Evolutionary conservation across 208 protist species (phyloP).

Genomic region (Crithidia fasciculata): DNA sequence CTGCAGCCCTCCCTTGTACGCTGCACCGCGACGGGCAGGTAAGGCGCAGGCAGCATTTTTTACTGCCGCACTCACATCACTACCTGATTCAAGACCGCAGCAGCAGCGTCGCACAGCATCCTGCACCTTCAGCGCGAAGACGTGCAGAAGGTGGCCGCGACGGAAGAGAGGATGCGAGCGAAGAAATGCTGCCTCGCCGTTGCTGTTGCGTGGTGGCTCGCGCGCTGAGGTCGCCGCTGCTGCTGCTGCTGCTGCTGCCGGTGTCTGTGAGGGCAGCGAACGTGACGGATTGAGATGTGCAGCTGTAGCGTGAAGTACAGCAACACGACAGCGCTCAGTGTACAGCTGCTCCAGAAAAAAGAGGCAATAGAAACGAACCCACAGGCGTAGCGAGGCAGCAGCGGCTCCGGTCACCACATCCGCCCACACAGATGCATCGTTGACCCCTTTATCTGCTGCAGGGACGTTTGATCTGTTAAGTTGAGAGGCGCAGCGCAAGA

Average conservation of each 20-base stretch:
- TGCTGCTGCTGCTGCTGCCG: too few relatives aligned
- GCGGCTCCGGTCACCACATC: neutral
- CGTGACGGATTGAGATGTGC: neutral
- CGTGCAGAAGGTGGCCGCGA: constrained; percentile 5
- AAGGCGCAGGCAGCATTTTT: too few relatives aligned
- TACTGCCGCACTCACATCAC: too few relatives aligned
- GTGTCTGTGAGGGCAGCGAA: neutral
- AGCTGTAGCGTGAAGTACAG: neutral
- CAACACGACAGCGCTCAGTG: neutral
- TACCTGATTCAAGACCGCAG: too few relatives aligned
- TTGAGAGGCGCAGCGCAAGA: neutral
- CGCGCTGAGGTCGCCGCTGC: neutral
- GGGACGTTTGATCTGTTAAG: too few relatives aligned
- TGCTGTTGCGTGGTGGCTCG: neutral
- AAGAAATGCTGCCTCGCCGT: neutral
- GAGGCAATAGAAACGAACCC: constrained; percentile 13
- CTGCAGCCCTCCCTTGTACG: too few relatives aligned
- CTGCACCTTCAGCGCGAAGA: constrained; percentile 7
- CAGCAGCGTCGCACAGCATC: neutral
- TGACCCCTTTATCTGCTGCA: neutral
- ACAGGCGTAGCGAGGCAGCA: constrained; percentile 5
- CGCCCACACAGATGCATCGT: neutral
- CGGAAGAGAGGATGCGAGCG: neutral
- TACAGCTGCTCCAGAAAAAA: constrained; percentile 28
- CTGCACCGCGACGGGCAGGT: too few relatives aligned